phyloP scores from a whole-genome alignment of 495 filamentous ascomycete species.

The Aspergillus olivimuriae region DNA sequence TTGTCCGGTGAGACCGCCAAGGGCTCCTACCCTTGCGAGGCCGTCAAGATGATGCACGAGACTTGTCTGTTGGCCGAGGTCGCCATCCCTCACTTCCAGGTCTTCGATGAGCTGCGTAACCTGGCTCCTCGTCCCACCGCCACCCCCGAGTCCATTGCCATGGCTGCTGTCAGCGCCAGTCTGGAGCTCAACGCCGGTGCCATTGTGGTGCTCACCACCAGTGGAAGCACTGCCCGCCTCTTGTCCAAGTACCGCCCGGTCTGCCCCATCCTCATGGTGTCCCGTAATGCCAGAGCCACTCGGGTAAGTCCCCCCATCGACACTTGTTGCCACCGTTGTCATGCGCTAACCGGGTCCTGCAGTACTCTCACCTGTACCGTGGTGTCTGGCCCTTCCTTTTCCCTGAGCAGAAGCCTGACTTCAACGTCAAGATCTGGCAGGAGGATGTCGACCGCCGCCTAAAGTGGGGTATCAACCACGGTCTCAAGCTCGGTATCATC shows the following conservation, averaged over 20 bases:
- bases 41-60: constrained; percentile 96
- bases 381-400: constrained; percentile 97
- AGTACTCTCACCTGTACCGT: constrained; percentile 91
- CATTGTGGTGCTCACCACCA: constrained; percentile 90
- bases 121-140: constrained; percentile 74
- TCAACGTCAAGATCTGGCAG: constrained; percentile 84
- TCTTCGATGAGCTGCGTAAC: constrained; percentile 90
- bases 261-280: constrained; percentile 98
- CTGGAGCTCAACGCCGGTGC: constrained; percentile 93
- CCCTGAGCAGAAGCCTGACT: constrained; percentile 88
- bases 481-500: constrained; percentile 77
- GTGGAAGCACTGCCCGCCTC: constrained; percentile 84
- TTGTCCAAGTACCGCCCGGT: constrained; percentile 97
- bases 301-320: constrained; percentile 47
- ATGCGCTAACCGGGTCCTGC: constrained; percentile 2
- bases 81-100: constrained; percentile 89
- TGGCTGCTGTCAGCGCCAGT: constrained; percentile 89
- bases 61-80: constrained; percentile 94
- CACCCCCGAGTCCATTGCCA: constrained; percentile 86
- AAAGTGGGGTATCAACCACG: constrained; percentile 86
- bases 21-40: constrained; percentile 87
- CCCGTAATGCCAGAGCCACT: constrained; percentile 73
- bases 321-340: background rate
- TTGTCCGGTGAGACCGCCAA: constrained; percentile 98
- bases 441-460: constrained; percentile 96